These are phyloP conservation scores for Plantago elongata DNA, from an alignment of 257 asterid species.

Conservation along the genomic window DNA sequence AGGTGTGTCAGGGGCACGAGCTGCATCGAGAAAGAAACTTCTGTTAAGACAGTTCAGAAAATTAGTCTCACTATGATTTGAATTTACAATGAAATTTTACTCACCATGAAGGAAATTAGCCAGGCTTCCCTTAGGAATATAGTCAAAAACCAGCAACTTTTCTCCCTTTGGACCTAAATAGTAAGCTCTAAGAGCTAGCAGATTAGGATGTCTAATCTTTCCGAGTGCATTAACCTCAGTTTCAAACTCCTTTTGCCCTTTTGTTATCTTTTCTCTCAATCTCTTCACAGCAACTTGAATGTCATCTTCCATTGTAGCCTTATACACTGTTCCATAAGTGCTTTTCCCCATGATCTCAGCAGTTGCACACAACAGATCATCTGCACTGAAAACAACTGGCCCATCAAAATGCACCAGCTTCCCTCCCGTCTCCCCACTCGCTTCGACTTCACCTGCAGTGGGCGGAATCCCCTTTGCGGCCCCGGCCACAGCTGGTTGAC, in stretches of 20 bases:
- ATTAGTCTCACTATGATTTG: constrained; percentile 1
- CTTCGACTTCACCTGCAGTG: constrained; percentile 37
- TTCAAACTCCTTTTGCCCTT: constrained; percentile 82
- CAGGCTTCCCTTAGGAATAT: constrained; percentile 83
- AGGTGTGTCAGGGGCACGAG: constrained; percentile 70
- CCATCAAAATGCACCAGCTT: constrained; percentile 95
- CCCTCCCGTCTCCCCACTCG: constrained; percentile 75
- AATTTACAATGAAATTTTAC: background rate
- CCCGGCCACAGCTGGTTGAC: constrained; percentile 17
- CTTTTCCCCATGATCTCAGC: constrained; percentile 97
- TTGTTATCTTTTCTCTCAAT: constrained; percentile 86
- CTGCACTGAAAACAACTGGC: constrained; percentile 70
- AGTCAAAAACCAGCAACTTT: constrained; percentile 87
- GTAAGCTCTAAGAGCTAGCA: constrained; percentile 84
- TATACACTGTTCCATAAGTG: constrained; percentile 90
- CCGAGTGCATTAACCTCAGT: constrained; percentile 69
- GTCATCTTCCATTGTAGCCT: constrained; percentile 88
- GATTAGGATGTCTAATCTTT: constrained; percentile 81
- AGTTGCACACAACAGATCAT: constrained; percentile 88
- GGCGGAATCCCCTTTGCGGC: constrained; percentile 43
- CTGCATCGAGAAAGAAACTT: constrained; percentile 30
- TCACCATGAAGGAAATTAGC: constrained; percentile 87
- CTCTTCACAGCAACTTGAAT: constrained; percentile 89
- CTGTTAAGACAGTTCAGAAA: background rate
- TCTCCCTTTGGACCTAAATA: constrained; percentile 96